phyloP scores from a whole-genome alignment of 2,329 filamentous ascomycete genomes.

The Microdochium bolleyi region DNA sequence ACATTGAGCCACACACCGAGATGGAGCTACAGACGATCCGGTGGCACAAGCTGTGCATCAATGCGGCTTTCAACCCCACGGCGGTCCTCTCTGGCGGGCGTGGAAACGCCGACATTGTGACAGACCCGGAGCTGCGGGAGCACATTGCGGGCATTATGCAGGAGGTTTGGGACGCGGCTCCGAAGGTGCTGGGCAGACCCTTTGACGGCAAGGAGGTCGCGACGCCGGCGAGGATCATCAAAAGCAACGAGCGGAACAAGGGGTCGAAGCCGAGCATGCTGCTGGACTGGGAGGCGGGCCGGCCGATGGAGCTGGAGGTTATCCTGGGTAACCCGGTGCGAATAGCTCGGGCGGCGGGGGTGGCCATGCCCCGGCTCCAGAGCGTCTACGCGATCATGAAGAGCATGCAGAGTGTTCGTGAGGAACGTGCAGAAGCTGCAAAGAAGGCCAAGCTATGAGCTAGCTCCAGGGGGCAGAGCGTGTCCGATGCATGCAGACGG shows the following conservation, averaged over 20 bases:
- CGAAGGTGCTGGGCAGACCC: constrained; percentile 51
- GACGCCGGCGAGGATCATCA: constrained; percentile 52
- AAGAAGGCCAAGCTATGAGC: constrained; percentile 25
- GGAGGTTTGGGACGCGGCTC: constrained; percentile 59
- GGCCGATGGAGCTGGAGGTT: constrained; percentile 63
- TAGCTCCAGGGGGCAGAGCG: too few relatives aligned
- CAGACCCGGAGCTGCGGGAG: constrained; percentile 51
- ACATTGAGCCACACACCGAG: constrained; percentile 57
- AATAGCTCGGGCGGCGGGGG: constrained; percentile 53
- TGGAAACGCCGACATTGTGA: constrained; percentile 58
- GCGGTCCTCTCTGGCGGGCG: constrained; percentile 58
- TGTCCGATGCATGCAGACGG: too few relatives aligned
- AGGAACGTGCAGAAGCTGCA: constrained; percentile 15
- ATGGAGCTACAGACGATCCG: constrained; percentile 60
- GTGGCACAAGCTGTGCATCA: constrained; percentile 74
- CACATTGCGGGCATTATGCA: constrained; percentile 62
- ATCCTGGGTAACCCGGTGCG: constrained; percentile 64
- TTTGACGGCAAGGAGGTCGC: constrained; percentile 51
- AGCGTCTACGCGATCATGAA: constrained; percentile 58
- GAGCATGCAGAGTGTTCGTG: constrained; percentile 50
- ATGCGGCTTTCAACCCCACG: constrained; percentile 67
- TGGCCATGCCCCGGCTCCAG: constrained; percentile 60
- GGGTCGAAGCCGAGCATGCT: constrained; percentile 62
- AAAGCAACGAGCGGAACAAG: constrained; percentile 54
- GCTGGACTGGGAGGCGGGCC: constrained; percentile 59